These are phyloP conservation scores for Neurospora sp. DNA, from an alignment of 495 filamentous ascomycete species.

Conservation along the genomic window DNA sequence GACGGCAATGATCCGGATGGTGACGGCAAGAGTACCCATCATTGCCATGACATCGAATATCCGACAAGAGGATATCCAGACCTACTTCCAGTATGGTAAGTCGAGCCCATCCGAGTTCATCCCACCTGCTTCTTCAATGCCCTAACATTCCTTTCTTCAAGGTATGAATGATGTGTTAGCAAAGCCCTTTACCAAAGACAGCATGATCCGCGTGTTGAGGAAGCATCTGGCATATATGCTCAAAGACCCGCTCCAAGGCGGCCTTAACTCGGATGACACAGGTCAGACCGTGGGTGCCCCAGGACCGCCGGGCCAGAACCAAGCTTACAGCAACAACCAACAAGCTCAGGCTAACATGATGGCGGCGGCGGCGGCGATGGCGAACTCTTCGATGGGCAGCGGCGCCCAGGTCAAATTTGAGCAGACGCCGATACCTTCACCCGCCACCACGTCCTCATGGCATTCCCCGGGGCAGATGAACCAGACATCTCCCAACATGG, in stretches of 20 bases:
- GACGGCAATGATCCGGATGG: conserved; percentile 86
- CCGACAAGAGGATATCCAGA: conserved; percentile 89
- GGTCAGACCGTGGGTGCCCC: conserved; percentile 9
- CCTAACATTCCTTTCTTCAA: conserved; percentile 27
- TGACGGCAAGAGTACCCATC: conserved; percentile 73
- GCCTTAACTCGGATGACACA: conserved; percentile 5
- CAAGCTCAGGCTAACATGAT: background rate
- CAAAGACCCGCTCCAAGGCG: conserved; percentile 30
- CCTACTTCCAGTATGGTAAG: conserved; percentile 95
- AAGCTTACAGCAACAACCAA: conserved; percentile 3
- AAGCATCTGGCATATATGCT: conserved; percentile 74
- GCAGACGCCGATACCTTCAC: conserved; percentile 68
- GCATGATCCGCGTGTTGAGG: conserved; percentile 80
- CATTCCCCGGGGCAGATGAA: conserved; percentile 63
- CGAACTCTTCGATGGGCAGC: conserved; percentile 7
- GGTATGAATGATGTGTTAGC: conserved; percentile 99
- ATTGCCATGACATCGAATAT: conserved; percentile 99
- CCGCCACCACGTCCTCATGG: conserved; percentile 60
- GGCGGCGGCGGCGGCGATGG: conserved; percentile 5
- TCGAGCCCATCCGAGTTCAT: background rate
- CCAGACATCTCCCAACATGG: conserved; percentile 50
- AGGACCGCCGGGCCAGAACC: conserved; percentile 27
- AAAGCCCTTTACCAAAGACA: conserved; percentile 95
- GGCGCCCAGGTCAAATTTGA: conserved; percentile 66
- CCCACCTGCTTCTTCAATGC: background rate